Evolutionary conservation across 2,329 filamentous ascomycete species (phyloP).

Genomic region (Aspergillus hiratsukae): DNA sequence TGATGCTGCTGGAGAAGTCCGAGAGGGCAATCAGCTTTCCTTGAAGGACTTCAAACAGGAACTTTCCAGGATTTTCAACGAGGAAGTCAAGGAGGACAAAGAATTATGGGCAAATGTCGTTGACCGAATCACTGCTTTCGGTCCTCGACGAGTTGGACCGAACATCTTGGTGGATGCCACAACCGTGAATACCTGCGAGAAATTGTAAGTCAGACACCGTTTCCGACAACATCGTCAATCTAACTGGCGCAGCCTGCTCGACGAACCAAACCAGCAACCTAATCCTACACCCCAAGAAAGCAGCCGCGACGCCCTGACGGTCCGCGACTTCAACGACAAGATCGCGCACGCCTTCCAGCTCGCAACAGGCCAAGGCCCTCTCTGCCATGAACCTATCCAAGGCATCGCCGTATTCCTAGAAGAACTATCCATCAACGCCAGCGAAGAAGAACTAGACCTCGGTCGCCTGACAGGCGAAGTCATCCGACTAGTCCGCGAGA

Average conservation of each 20-base stretch:
- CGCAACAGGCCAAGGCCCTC: constrained; percentile 77
- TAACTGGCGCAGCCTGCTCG: constrained; percentile 30
- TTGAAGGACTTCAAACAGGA: constrained; percentile 72
- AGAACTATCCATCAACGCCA: constrained; percentile 61
- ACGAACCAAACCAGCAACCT: constrained; percentile 31
- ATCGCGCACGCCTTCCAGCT: constrained; percentile 93
- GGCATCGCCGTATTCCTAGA: constrained; percentile 90
- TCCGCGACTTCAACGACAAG: constrained; percentile 78
- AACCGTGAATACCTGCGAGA: constrained; percentile 63
- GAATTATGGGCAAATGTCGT: constrained; percentile 74
- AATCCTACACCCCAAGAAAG: constrained; percentile 20
- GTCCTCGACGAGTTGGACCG: constrained; percentile 76
- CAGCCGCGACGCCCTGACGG: constrained; percentile 29
- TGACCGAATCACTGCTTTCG: constrained; percentile 83
- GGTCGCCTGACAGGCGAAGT: constrained; percentile 87
- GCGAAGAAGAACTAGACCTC: constrained; percentile 53
- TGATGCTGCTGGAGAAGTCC: constrained; percentile 51
- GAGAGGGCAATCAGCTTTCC: constrained; percentile 60
- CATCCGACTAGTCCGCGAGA: constrained; percentile 80
- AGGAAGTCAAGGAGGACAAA: constrained; percentile 64
- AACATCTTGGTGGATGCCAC: constrained; percentile 88
- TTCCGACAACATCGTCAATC: background rate
- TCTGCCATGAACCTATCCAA: constrained; percentile 90
- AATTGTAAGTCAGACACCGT: constrained; percentile 55
- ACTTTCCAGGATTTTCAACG: constrained; percentile 61